phyloP scores from a whole-genome alignment of 148 eudicot genomes.

The Persicaria tinctoria region DNA sequence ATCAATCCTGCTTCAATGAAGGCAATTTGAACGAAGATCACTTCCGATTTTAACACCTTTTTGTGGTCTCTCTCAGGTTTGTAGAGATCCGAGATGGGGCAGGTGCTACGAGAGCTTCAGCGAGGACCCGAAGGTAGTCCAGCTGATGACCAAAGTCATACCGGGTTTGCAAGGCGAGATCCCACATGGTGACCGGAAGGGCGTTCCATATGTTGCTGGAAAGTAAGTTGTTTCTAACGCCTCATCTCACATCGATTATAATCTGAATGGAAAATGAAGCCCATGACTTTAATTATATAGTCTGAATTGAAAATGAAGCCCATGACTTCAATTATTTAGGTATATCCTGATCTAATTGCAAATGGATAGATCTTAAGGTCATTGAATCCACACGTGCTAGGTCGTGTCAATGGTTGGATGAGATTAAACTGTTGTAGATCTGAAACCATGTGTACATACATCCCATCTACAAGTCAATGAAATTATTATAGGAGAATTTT shows the following conservation, averaged over 20 bases:
- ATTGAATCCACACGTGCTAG: not conserved
- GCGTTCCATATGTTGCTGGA: slow-evolving; percentile 47
- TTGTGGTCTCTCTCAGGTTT: slow-evolving; percentile 26
- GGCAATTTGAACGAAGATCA: not conserved
- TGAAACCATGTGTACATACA: slow-evolving; percentile 2
- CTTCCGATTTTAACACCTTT: not conserved
- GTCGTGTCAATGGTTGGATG: slow-evolving; percentile 1
- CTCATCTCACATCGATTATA: not conserved
- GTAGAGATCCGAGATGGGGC: slow-evolving; percentile 68
- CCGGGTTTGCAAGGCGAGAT: slow-evolving; percentile 51
- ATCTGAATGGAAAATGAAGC: not conserved
- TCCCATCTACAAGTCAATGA: not conserved
- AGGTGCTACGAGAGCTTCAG: slow-evolving; percentile 55
- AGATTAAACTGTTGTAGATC: not conserved
- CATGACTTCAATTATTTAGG: not conserved
- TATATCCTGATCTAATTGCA: not conserved
- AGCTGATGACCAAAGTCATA: slow-evolving; percentile 41
- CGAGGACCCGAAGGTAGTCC: slow-evolving; percentile 43
- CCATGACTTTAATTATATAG: not conserved
- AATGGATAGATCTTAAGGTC: not conserved
- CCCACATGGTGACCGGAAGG: slow-evolving; percentile 33
- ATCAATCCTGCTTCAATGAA: not conserved
- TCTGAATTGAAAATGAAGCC: not conserved
- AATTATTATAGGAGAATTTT: not conserved
- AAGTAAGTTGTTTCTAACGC: slow-evolving; percentile 26